A percentile compares a stretch with the other conserved stretches of the same genome.
These are phyloP conservation scores for Euphrasia confusa DNA, from an alignment of 257 asterid genomes.

Conservation along the genomic window DNA sequence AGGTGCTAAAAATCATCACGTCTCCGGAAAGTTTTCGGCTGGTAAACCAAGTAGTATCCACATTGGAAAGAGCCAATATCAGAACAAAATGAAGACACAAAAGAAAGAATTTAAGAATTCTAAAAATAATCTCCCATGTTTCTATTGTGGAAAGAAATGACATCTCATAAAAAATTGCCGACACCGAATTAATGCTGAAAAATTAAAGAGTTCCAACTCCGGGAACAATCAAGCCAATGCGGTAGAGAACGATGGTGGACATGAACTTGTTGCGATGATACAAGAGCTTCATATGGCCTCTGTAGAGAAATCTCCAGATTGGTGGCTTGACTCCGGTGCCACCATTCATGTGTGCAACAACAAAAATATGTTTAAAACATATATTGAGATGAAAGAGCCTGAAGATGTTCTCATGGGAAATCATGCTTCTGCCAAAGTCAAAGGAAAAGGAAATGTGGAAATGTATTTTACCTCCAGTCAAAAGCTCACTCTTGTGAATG, in stretches of 20 bases:
- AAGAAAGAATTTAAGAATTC: no score
- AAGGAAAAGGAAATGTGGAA: no score
- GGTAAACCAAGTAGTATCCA: no score
- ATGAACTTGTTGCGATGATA: not conserved
- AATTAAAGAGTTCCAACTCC: not conserved
- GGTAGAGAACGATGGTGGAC: not conserved
- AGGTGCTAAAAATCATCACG: not conserved
- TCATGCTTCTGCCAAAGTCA: no score
- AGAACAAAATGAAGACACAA: no score
- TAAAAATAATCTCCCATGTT: not conserved
- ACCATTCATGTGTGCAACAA: slow-evolving; percentile 3
- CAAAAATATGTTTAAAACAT: not conserved
- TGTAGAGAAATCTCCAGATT: not conserved
- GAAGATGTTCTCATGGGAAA: no score
- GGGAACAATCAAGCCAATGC: not conserved
- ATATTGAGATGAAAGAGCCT: not conserved
- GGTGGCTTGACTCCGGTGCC: not conserved
- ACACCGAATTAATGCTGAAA: no score
- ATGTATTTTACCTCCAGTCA: no score
- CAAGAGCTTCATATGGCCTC: not conserved
- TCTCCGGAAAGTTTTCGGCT: no score
- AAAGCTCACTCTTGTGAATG: no score
- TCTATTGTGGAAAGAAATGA: not conserved
- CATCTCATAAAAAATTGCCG: not conserved
- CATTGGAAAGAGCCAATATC: no score